Evolutionary conservation across 352 stramenopile species (phyloP).

Genomic region (Phytopythium chamaehyphon): DNA sequence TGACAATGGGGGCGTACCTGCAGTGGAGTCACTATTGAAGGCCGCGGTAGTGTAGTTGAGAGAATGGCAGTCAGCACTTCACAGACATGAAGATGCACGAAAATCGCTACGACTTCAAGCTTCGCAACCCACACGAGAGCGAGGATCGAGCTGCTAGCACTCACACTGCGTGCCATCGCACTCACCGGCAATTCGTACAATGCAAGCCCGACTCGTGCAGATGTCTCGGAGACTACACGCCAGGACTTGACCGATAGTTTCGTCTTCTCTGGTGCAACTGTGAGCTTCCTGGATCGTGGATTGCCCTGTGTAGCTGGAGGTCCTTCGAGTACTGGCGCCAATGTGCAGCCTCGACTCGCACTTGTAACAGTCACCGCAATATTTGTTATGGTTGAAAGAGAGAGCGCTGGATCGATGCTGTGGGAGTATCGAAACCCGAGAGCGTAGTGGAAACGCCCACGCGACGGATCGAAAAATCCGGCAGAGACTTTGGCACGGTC

Average conservation of each 20-base stretch:
- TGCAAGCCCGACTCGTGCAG: constrained; percentile 35
- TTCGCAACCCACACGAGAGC: constrained; percentile 46
- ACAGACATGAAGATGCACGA: constrained; percentile 41
- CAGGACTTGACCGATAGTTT: constrained; percentile 23
- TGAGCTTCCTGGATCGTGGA: constrained; percentile 4
- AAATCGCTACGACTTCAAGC: constrained; percentile 36
- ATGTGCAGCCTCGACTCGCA: no score
- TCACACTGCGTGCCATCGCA: constrained; percentile 15
- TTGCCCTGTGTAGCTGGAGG: constrained; percentile 1
- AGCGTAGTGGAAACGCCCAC: constrained; percentile 32
- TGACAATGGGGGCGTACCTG: no score
- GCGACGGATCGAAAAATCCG: constrained; percentile 14
- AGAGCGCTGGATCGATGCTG: constrained; percentile 16
- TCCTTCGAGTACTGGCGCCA: no score
- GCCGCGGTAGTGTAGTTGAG: background rate
- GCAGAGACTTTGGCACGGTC: constrained; percentile 6
- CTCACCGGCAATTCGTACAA: constrained; percentile 46
- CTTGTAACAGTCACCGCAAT: constrained; percentile 14
- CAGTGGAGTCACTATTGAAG: background rate
- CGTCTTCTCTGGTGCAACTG: constrained; percentile 1
- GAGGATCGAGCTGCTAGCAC: constrained; percentile 29
- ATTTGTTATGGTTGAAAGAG: constrained; percentile 22
- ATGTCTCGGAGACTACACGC: constrained; percentile 32
- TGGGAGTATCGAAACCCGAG: constrained; percentile 24
- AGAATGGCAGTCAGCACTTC: constrained; percentile 23